Percentiles rank a stretch among this genome's conserved stretches.
These are phyloP conservation scores for Scheffersomyces quercinus DNA, from an alignment of 1,139 yeast genomes.

Conservation along the genomic window DNA sequence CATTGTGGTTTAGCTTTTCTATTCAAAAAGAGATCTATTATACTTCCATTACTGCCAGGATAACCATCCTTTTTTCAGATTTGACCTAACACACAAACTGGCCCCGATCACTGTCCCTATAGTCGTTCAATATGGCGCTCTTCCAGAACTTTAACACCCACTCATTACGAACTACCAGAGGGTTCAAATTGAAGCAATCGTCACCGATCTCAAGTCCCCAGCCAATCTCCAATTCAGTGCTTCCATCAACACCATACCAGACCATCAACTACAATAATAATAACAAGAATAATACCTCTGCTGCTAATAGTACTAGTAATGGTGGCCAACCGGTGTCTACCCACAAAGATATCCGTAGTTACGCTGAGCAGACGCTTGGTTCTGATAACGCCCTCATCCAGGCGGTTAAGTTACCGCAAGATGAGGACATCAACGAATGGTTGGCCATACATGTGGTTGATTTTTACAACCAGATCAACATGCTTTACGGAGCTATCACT, in stretches of 20 bases:
- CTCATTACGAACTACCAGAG: constrained; percentile 54
- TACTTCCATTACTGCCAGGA: too few relatives aligned
- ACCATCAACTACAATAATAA: constrained; percentile 12
- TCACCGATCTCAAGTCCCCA: constrained; percentile 48
- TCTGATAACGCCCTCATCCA: constrained; percentile 87
- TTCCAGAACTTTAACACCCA: constrained; percentile 62
- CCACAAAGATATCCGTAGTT: constrained; percentile 72
- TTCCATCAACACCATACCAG: constrained; percentile 31
- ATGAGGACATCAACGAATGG: constrained; percentile 94
- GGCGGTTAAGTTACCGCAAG: constrained; percentile 92
- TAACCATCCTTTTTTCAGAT: too few relatives aligned
- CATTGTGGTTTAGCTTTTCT: too few relatives aligned
- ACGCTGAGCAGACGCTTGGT: constrained; percentile 94
- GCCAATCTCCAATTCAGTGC: constrained; percentile 33
- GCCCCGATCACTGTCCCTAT: neutral
- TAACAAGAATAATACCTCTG: constrained; percentile 2
- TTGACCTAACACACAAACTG: neutral
- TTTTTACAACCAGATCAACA: constrained; percentile 92
- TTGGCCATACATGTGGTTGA: constrained; percentile 90
- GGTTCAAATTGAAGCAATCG: constrained; percentile 48
- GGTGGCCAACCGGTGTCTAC: constrained; percentile 49
- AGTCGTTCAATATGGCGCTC: constrained; percentile 37
- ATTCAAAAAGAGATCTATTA: too few relatives aligned
- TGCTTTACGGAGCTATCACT: constrained; percentile 94
- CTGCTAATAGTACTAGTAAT: constrained; percentile 2